Evolutionary conservation across 768 basidiomycete species (phyloP).

Genomic region (Boletus rex-veris): DNA sequence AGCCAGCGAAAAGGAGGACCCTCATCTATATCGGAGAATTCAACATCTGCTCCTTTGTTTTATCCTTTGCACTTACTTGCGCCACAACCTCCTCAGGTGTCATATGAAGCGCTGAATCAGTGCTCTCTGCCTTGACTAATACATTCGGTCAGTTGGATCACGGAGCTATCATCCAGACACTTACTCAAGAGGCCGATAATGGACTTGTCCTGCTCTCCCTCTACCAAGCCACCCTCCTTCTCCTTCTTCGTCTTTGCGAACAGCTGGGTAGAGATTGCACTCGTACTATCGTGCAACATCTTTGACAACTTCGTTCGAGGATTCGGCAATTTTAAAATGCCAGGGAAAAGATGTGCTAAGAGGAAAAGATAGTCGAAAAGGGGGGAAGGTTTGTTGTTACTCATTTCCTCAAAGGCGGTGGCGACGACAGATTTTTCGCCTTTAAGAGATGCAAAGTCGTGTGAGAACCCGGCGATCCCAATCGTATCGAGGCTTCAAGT

Average conservation of each 20-base stretch:
- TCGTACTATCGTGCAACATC: constrained; percentile 29
- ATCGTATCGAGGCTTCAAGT: constrained; percentile 38
- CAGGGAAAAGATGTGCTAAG: constrained; percentile 32
- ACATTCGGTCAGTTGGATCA: background rate
- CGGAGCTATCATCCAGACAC: constrained; percentile 1
- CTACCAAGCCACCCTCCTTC: constrained; percentile 25
- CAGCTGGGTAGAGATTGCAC: constrained; percentile 32
- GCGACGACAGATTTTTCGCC: constrained; percentile 24
- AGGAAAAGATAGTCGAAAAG: constrained; percentile 17
- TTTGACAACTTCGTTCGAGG: constrained; percentile 23
- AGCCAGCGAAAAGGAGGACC: constrained; percentile 38
- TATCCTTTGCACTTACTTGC: constrained; percentile 17
- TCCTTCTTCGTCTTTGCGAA: constrained; percentile 34
- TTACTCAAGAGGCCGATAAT: constrained; percentile 38
- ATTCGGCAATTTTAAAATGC: constrained; percentile 32
- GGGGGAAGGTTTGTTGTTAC: constrained; percentile 23
- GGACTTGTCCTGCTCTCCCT: constrained; percentile 33
- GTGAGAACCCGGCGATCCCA: constrained; percentile 43
- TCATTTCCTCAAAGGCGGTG: constrained; percentile 23
- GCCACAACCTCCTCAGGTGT: constrained; percentile 40
- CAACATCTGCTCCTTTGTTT: background rate
- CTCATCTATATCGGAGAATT: constrained; percentile 26
- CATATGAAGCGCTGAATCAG: constrained; percentile 31
- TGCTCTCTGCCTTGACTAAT: constrained; percentile 38
- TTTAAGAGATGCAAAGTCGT: constrained; percentile 43